phyloP scores from a whole-genome alignment of 2,329 filamentous ascomycete genomes.

The Decorospora gaudefroyi region DNA sequence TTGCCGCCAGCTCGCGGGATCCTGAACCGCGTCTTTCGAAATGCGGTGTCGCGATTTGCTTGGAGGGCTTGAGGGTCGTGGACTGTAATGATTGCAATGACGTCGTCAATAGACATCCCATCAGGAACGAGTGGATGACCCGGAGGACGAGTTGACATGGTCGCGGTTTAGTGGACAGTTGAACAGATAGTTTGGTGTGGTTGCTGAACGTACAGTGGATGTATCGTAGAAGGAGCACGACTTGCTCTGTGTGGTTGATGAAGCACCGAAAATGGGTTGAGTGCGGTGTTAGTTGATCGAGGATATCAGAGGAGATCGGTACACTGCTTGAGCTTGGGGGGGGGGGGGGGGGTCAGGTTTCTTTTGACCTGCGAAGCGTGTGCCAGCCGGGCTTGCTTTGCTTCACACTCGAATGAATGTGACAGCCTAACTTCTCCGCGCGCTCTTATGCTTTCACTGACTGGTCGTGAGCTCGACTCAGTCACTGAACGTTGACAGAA shows the following conservation, averaged over 20 bases:
- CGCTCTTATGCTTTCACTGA: neutral
- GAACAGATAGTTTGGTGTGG: too few relatives aligned
- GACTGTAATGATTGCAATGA: conserved; percentile 20
- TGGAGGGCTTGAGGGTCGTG: conserved; percentile 11
- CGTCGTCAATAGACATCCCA: conserved; percentile 2
- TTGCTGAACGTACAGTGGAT: too few relatives aligned
- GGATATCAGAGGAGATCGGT: neutral
- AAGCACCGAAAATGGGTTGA: neutral
- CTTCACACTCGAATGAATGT: neutral
- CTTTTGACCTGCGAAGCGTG: neutral
- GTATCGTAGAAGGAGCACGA: too few relatives aligned
- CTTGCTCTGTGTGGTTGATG: neutral
- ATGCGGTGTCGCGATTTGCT: conserved; percentile 9
- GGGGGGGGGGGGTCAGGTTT: too few relatives aligned
- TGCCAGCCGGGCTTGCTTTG: neutral
- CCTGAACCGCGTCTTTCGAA: neutral
- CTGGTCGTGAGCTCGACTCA: neutral
- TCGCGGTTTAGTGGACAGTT: neutral
- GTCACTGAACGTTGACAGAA: too few relatives aligned
- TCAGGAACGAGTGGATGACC: conserved; percentile 14
- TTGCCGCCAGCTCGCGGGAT: neutral
- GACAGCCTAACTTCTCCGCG: neutral
- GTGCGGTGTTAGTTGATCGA: neutral
- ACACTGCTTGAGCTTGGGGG: neutral
- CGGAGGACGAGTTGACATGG: conserved; percentile 1